Base-by-base conservation (phyloP, 768 basidiomycete species). In the Boletus bicolor region DNA sequence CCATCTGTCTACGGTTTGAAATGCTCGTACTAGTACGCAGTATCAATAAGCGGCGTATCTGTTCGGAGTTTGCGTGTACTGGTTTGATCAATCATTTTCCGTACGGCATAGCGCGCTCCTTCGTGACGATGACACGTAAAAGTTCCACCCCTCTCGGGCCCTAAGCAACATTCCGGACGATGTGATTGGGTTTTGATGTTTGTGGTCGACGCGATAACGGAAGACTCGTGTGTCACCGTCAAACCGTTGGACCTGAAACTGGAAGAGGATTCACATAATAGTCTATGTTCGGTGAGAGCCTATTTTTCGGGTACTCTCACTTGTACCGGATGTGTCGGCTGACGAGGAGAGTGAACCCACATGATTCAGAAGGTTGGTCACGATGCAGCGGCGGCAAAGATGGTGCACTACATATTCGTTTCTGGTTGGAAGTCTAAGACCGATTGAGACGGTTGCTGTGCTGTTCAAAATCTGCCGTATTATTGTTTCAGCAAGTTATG, bases 111-210 rank as follows among this genome's bases (percentile, higher is more conserved):
- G 46, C 55, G 48, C 45, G 8, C 37, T 30, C 21, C 45, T 56
- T 35, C 21, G 41, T 42, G 44, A n/a, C 19, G 42, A 48, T 26
- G 54, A 57, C 44, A 67, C 66, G 66, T 67, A 67, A 67, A 68
- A 58, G 26, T 44, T 41, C 38, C 47, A 52, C 49, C 61, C 62
- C 37, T 42, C 11, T 52, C 48, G 34, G 38, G 32, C 44, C 28
- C 41, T 44, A 44, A 14, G 37, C 37, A 35, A 24, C 43, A 49
- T 51, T 51, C 26, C 34, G 53, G 38, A 52, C 24, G 7, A 17
- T 49, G 11, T 32, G 47, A 38, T 38, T 49, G 52, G 35, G 4
- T 35, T 21, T 38, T 39, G 43, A 42, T 51, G 30, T 3, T 39
- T 21, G 44, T 28, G 44, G 60, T 41, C 26, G 51, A 30, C 32